Percentiles rank a stretch among this genome's conserved stretches.
These are phyloP conservation scores for Thermochaetoides dissita DNA, from an alignment of 2,329 filamentous ascomycete genomes.

Conservation along the genomic window DNA sequence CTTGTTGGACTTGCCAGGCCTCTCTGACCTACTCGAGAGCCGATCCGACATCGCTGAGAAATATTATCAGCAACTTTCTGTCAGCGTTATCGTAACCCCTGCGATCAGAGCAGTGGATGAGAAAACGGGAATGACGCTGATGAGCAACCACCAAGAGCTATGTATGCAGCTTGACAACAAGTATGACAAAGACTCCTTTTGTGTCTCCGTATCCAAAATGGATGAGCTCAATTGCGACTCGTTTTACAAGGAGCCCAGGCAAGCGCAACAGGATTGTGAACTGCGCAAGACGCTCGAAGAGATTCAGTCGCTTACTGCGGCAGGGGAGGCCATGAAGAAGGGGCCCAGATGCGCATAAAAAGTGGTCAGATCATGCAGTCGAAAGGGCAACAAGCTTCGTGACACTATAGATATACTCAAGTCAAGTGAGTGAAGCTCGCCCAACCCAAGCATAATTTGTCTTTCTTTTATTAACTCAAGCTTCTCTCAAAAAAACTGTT, in stretches of 20 bases:
- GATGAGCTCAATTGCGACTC: constrained; percentile 9
- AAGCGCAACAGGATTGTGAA: not conserved
- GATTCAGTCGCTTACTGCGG: not conserved
- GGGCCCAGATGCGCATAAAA: no score
- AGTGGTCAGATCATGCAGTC: no score
- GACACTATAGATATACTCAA: no score
- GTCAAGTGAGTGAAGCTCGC: no score
- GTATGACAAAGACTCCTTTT: constrained; percentile 6
- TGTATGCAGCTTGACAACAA: constrained; percentile 7
- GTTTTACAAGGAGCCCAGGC: not conserved
- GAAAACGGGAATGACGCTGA: constrained; percentile 6
- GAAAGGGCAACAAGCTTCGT: no score
- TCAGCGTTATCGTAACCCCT: constrained; percentile 8
- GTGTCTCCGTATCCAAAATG: constrained; percentile 8
- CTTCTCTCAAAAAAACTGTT: no score
- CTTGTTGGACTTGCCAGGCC: constrained; percentile 9
- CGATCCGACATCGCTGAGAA: constrained; percentile 5
- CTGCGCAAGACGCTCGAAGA: not conserved
- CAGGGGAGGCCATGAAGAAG: no score
- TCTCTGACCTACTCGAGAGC: constrained; percentile 6
- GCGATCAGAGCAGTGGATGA: constrained; percentile 7
- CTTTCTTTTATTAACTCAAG: no score
- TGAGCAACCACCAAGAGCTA: constrained; percentile 6
- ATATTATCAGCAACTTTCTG: constrained; percentile 2
- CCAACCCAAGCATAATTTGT: no score